Evolutionary conservation across 2,329 filamentous ascomycete species (phyloP).

Genomic region (Beauveria varroae): DNA sequence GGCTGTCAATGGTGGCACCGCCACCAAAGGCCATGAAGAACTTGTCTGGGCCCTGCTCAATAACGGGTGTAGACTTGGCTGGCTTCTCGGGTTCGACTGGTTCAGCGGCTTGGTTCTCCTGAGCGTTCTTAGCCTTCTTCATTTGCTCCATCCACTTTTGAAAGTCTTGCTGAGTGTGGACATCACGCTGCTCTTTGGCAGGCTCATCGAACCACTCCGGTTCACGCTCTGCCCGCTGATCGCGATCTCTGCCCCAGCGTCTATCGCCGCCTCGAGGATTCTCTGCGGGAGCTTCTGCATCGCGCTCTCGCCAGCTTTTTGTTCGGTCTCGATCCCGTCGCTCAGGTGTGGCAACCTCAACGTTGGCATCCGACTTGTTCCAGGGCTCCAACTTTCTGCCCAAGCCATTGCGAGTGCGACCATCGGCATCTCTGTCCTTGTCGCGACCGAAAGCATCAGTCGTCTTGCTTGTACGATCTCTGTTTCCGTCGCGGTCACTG

Average conservation of each 20-base stretch:
- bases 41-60: slow-evolving; percentile 65
- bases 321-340: slow-evolving; percentile 48
- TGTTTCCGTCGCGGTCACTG: slow-evolving; percentile 47
- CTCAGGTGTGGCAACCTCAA: slow-evolving; percentile 26
- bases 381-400: slow-evolving; percentile 66
- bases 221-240: slow-evolving; percentile 60
- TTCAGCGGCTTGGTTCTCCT: slow-evolving; percentile 23
- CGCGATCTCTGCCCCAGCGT: slow-evolving; percentile 46
- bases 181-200: slow-evolving; percentile 59
- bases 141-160: slow-evolving; percentile 90
- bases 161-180: slow-evolving; percentile 83
- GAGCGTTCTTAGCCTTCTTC: slow-evolving; percentile 55
- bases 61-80: slow-evolving; percentile 51
- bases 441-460: slow-evolving; percentile 45
- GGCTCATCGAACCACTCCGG: slow-evolving; percentile 86
- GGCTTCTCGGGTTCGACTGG: slow-evolving; percentile 41
- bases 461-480: slow-evolving; percentile 38
- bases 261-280: slow-evolving; percentile 38
- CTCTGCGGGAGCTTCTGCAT: slow-evolving; percentile 32
- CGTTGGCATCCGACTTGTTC: slow-evolving; percentile 53
- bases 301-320: slow-evolving; percentile 54
- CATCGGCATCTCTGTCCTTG: slow-evolving; percentile 45
- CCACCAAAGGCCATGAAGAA: slow-evolving; percentile 59
- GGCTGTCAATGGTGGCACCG: slow-evolving; percentile 35
- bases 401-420: slow-evolving; percentile 55